Evolutionary conservation across 108 stramenopile species (phyloP), one percentile per base, ranked within the genome.

Genomic region (Licmophora abbreviata): DNA sequence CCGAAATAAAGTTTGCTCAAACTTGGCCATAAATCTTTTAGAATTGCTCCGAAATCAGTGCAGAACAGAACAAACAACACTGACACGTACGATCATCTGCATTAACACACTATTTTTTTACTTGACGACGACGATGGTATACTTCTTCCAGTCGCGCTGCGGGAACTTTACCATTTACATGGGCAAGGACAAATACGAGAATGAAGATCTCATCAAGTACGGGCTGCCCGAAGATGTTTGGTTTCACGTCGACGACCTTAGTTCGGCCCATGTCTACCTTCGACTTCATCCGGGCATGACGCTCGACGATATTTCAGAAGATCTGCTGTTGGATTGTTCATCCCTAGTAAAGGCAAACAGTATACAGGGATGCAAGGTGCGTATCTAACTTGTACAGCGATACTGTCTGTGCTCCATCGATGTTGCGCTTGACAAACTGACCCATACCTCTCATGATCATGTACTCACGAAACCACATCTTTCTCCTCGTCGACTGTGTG

Each of bases 141-240:
- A 56, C 53, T 88, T 79, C 47, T 88, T 84, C 59, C 67, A 61
- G 29, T 76, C 77, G 9, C 70, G 68, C 5, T 84, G 83, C 46
- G 87, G 83, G 4, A 49, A 85, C 32, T 85, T 67, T 51, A 76
- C 71, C 5, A 71, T 83, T 44, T 92, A 92, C 74, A 85, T 92
- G 83, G 90, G 90, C 10, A 85, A 71, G 48, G 85, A 92, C 74
- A 79, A 92, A 59, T 90, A 75, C 54, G 99, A 99, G 73, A 99
- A 99, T 61, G 99, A 99, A 73, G 85, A 92, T 41, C 74, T 99
- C 42, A 98, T 99, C 68, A 92, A 95, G 48, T 95, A 96, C 58
- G 97, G 97, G 23, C 65, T 53, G 1, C 76, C 77, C 6, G 83
- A 82, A 67, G 81, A 76, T 43, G 64, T 31, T 38, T 69, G 65